Base-by-base conservation (phyloP, 805 yeast species). In the Metschnikowia shivogae region DNA sequence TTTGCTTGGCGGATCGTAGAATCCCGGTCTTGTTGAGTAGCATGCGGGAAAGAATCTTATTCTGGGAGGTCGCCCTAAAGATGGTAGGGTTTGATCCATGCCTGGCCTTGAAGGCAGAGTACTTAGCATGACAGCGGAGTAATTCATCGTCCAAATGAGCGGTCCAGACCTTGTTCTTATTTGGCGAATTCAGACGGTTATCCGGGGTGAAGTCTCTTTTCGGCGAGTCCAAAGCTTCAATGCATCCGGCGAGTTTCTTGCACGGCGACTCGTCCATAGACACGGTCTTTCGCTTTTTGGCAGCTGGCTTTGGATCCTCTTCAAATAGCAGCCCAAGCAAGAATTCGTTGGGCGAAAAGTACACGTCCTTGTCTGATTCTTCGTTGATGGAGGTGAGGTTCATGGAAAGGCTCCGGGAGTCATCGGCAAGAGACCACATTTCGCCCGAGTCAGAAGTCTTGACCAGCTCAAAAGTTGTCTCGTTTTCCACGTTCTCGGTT, bases 31-130 rank as follows among this genome's bases (percentile, higher is more conserved):
- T 67, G 47, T 63, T 63, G 24, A 57, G 57, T 28, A 71, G 47
- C 74, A 71, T 68, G 39, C 73, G 57, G 3, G 73, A 67, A 35
- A 71, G 55, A 11, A 68, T 63, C 46, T 68, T 70, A 50, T 70
- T 69, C 47, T 68, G 74, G n/a, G 46, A 28, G 1, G 72, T 60
- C 36, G 61, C 61, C 38, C 61, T 64, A 46, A 67, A 56, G 6
- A 62, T 50, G n/a, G 52, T 36, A 0, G 63, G 47, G 35, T 53
- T 50, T 26, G 56, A 52, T 11, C 50, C 43, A 26, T 60, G 63
- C 41, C 57, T 57, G 11, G 59, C 60, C 41, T 59, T 58, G 50
- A 67, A 69, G 12, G 59, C 54, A 19, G 59, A 59, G 47, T 63
- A 70, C 47, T 69, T 70, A 31, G 56, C 50, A 46, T 62, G 66